A percentile compares a stretch with the other conserved stretches of the same genome.
Conservation (phyloP, 345 rosid species). For the Bruguiera gymnorhiza region DNA sequence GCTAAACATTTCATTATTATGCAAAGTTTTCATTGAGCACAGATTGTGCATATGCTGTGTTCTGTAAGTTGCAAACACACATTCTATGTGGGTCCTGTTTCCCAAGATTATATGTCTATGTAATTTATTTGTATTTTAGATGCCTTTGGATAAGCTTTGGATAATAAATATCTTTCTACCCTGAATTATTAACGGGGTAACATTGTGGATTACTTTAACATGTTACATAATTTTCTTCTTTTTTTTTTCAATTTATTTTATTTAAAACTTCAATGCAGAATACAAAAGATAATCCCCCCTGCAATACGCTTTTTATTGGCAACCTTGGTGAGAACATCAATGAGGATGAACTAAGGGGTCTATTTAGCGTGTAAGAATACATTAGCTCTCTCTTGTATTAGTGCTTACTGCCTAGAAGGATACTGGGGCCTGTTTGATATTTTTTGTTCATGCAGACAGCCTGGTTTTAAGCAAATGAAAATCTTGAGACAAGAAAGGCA, state of each 20-base stretch:
- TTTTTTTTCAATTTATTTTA: neutral
- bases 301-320: slow-evolving; percentile 96
- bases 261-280: slow-evolving; percentile 47
- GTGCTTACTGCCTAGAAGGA: slow-evolving; percentile 10
- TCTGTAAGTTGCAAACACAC: too few relatives aligned
- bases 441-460: slow-evolving; percentile 62
- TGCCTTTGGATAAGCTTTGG: too few relatives aligned
- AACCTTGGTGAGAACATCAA: slow-evolving; percentile 95
- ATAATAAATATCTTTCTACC: too few relatives aligned
- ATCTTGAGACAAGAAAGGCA: slow-evolving; percentile 95
- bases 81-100: too few relatives aligned
- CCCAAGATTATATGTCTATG: too few relatives aligned
- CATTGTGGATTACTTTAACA: too few relatives aligned
- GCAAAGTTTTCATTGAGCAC: too few relatives aligned
- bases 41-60: too few relatives aligned
- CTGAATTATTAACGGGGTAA: too few relatives aligned
- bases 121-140: too few relatives aligned
- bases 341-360: slow-evolving; percentile 91
- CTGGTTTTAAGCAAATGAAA: slow-evolving; percentile 99
- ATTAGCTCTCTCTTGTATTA: slow-evolving; percentile 15
- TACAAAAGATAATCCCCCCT: slow-evolving; percentile 94
- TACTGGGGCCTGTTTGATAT: slow-evolving; percentile 16
- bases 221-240: neutral
- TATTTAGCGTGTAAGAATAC: slow-evolving; percentile 74
- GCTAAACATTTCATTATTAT: too few relatives aligned